Base-by-base conservation (phyloP, 768 basidiomycete genomes). In the Pholiota conissans region DNA sequence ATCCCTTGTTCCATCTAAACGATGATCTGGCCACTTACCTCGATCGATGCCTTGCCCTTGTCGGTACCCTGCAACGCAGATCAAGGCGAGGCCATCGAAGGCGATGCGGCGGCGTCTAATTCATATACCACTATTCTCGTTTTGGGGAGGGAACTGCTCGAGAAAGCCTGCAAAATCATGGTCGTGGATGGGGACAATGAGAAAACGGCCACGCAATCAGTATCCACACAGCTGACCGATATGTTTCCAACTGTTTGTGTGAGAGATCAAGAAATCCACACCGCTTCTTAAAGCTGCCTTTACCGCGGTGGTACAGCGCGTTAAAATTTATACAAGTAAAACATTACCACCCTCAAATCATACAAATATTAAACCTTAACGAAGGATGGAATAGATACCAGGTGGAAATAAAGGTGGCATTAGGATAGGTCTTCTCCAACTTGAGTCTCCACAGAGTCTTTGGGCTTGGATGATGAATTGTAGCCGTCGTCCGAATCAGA, bases 401-500 rank as follows among this genome's bases (percentile, higher is more conserved):
- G 42, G 42, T 10, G 22, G 22, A 45, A 45, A 24, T 45, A 10
- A 45, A 7, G 3, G 22, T 45, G 22, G 42, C 11, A 24, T 26
- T 24, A 26, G 24, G 22, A 22, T 10, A 45, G 42, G 11, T 8
- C 22, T 45, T 24, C 22, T 26, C 42, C 42, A 8, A 39, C 8
- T 39, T 39, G 37, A 26, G 22, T 40, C 24, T 45, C 42, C 7
- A 24, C 42, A 18, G 13, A 11, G 13, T 9, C 42, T 13, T 6
- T 18, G 2, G n/a, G 11, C n/a, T 32, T 6, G 13, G 30, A 6
- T 13, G 9, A 45, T 6, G 22, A 45, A 45, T 10, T 35, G 24
- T 0, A 18, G 14, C 32, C n/a, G 20, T 8, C 72, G 57, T 75
- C 72, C 20, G 69, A 67, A 13, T 59, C 32, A 35, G 35, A n/a